Conservation (phyloP, 345 rosid genomes). For the Moricandia moricandioides region DNA sequence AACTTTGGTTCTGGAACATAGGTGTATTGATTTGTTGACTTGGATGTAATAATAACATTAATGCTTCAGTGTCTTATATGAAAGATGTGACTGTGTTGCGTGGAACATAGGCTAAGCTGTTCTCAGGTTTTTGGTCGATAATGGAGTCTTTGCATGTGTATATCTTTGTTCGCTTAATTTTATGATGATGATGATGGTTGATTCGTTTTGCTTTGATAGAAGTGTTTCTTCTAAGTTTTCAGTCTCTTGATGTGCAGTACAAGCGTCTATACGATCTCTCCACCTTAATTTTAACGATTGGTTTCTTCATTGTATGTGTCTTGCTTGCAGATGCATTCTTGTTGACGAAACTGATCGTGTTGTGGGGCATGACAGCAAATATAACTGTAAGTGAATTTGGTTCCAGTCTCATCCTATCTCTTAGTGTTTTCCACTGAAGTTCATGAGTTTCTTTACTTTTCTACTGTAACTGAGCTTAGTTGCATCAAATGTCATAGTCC, state of each 20-base stretch:
- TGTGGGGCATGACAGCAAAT: constrained; percentile 85
- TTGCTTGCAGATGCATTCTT: constrained; percentile 80
- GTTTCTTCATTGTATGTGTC: constrained; percentile 6
- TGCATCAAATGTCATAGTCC: neutral
- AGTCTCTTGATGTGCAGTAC: neutral
- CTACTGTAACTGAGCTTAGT: neutral
- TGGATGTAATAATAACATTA: neutral
- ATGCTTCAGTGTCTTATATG: neutral
- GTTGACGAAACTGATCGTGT: constrained; percentile 85
- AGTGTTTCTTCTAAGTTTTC: neutral
- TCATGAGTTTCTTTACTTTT: neutral
- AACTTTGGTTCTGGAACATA: neutral
- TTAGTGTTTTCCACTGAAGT: neutral
- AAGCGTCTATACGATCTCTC: neutral
- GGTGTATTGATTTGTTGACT: neutral
- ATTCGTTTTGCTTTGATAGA: neutral
- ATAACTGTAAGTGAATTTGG: constrained; percentile 62
- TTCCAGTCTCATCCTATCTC: neutral
- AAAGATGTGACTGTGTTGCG: neutral
- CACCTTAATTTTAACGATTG: neutral
- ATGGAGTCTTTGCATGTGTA: neutral
- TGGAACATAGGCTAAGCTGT: neutral
- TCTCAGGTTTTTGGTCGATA: neutral
- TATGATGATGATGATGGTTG: neutral
- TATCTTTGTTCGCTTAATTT: neutral